These are phyloP conservation scores for Tieghemiomyces parasiticus DNA, from an alignment of 192 early-diverging fungal genomes.

Conservation along the genomic window DNA sequence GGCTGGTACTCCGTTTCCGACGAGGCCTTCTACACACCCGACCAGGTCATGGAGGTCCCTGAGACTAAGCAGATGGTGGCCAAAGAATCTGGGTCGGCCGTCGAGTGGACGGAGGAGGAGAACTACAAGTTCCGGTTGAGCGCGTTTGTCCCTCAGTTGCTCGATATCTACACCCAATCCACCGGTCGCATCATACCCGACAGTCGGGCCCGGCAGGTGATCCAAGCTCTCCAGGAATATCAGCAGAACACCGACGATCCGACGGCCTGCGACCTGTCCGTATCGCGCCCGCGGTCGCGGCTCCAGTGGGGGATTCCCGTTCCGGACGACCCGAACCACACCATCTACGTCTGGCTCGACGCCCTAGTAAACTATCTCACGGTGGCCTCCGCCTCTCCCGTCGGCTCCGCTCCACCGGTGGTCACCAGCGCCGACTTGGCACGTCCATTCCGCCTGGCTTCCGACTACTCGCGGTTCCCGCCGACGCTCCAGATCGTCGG, in stretches of 20 bases:
- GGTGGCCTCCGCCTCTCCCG: slow-evolving; percentile 22
- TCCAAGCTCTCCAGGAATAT: slow-evolving; percentile 11
- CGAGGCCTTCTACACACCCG: slow-evolving; percentile 73
- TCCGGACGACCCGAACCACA: slow-evolving; percentile 71
- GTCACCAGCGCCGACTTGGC: no score
- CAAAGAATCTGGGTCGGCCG: slow-evolving; percentile 65
- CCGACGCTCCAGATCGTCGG: slow-evolving; percentile 78
- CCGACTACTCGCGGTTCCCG: no score
- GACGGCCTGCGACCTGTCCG: slow-evolving; percentile 59
- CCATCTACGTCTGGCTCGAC: slow-evolving; percentile 96
- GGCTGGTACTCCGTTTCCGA: slow-evolving; percentile 97
- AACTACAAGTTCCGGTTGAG: slow-evolving; percentile 88
- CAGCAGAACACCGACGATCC: background rate
- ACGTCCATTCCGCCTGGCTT: no score
- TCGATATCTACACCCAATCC: slow-evolving; percentile 52
- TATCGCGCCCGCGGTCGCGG: slow-evolving; percentile 66
- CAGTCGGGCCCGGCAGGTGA: slow-evolving; percentile 16
- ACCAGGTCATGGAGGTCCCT: slow-evolving; percentile 49
- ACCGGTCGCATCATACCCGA: slow-evolving; percentile 52
- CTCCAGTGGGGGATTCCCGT: slow-evolving; percentile 86
- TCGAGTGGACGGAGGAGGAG: slow-evolving; percentile 83
- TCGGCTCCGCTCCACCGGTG: slow-evolving; percentile 11
- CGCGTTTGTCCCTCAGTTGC: slow-evolving; percentile 38
- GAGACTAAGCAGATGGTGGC: slow-evolving; percentile 33
- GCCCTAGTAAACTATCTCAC: slow-evolving; percentile 89